phyloP scores from a whole-genome alignment of 257 asterid species.

The Przewalskia tangutica region DNA sequence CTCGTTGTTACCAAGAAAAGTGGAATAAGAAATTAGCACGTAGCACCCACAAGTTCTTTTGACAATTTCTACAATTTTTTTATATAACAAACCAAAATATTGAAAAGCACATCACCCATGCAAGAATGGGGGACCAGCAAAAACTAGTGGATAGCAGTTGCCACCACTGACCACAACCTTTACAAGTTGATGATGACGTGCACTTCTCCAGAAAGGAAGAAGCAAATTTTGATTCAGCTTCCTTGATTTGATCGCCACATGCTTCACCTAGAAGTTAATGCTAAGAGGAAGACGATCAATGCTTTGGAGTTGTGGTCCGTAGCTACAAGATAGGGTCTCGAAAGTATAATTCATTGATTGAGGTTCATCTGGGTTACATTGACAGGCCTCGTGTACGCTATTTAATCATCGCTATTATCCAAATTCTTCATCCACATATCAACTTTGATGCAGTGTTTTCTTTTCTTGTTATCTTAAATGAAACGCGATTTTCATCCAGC shows the following conservation, averaged over 20 bases:
- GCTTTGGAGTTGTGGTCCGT: neutral
- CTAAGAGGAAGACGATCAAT: neutral
- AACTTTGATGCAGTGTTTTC: too few species aligned
- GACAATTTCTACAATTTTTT: neutral
- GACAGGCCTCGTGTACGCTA: neutral
- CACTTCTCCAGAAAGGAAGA: neutral
- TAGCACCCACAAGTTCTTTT: neutral
- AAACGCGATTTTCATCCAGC: too few species aligned
- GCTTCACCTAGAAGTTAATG: neutral
- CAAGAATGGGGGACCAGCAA: neutral
- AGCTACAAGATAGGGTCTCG: neutral
- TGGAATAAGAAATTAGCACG: neutral
- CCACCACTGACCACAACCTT: neutral
- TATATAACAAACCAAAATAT: neutral
- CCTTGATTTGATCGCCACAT: neutral
- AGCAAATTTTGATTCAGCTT: neutral
- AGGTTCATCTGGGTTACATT: neutral
- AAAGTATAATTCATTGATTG: neutral
- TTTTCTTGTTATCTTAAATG: too few species aligned
- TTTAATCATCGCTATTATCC: neutral
- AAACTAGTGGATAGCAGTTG: neutral
- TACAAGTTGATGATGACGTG: neutral
- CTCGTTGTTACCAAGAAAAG: neutral
- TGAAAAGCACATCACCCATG: neutral
- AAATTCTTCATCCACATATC: too few species aligned